Base-by-base conservation (phyloP, 352 stramenopile genomes). In the Globisporangium takayamanum region DNA sequence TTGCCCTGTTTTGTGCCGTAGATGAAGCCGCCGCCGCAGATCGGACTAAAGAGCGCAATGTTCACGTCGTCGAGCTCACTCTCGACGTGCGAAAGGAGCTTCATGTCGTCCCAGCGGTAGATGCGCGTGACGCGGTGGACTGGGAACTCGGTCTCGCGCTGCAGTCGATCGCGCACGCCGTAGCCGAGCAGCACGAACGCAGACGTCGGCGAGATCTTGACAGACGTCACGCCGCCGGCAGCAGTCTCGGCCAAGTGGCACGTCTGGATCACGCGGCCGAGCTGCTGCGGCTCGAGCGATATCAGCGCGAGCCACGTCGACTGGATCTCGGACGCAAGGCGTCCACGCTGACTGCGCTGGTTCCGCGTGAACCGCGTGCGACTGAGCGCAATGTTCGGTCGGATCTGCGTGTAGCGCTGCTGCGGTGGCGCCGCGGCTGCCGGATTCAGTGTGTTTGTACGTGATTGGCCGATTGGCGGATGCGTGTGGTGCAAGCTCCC, bases 1-100 rank as follows among this genome's bases (percentile, higher is more conserved):
- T 96, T 92, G 36, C 97, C 97, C 67, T 98, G 94, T 57, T 98
- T 98, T 16, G 96, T 99, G 50, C 96, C 97, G 73, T 99, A 99
- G n/a, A 98, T 80, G 68, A 99, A 98, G 3, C 97, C 97, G 55
- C 94, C 84, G 20, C 96, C 97, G 50, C 92, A 96, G 57, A 98
- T 89, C 8, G 96, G 96, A 77, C 98, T 97, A 71, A 99, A 99
- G 39, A 97, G 69, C 49, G 96, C 96, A 76, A 99, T 99, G 70
- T 99, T 99, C 36, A 99, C 96, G 78, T 99, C 97, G 67, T 99
- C 97, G 42, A 98, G 85, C 37, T 84, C 83, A 42, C 80, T 91
- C 57, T 94, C 82, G 11, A 96, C 79, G 52, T 93, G 78, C 2
- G 80, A 88, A 15, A 94, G 72, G n/a, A 92, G 67, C 55, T 74